Conservation (phyloP, 768 basidiomycete genomes). For the Pluteus cervinus region DNA sequence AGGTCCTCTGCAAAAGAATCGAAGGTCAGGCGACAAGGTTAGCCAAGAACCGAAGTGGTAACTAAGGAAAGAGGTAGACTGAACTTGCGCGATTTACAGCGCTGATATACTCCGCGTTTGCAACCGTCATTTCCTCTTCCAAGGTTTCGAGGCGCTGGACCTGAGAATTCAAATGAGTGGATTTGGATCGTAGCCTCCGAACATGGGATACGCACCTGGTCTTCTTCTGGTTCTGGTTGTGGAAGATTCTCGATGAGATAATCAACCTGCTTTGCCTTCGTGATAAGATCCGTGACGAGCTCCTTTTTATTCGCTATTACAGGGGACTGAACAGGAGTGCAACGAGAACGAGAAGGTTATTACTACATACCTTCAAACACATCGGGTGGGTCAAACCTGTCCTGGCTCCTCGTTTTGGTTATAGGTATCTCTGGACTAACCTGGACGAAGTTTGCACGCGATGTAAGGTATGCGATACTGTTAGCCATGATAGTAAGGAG, state of each 20-base stretch:
- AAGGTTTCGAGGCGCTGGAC: conserved; percentile 60
- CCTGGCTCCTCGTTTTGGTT: conserved; percentile 69
- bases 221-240: conserved; percentile 71
- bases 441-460: conserved; percentile 70
- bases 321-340: background rate
- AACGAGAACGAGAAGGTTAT: background rate
- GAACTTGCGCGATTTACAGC: conserved; percentile 75
- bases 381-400: conserved; percentile 66
- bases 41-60: background rate
- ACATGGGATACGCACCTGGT: conserved; percentile 42
- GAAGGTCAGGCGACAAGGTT: background rate
- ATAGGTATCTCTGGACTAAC: conserved; percentile 78
- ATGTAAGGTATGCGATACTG: conserved; percentile 73
- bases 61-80: conserved; percentile 19
- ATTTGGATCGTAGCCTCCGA: background rate
- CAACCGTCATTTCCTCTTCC: conserved; percentile 64
- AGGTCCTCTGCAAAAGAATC: conserved; percentile 40
- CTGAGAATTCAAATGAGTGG: conserved; percentile 25
- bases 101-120: conserved; percentile 69
- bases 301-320: conserved; percentile 73
- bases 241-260: conserved; percentile 78
- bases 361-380: conserved; percentile 59
- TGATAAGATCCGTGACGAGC: conserved; percentile 74
- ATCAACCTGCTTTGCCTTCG: conserved; percentile 87
- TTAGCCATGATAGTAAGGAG: conserved; percentile 87